Base-by-base conservation (phyloP, 129 eudicot genomes). In the Glebionis coronaria region DNA sequence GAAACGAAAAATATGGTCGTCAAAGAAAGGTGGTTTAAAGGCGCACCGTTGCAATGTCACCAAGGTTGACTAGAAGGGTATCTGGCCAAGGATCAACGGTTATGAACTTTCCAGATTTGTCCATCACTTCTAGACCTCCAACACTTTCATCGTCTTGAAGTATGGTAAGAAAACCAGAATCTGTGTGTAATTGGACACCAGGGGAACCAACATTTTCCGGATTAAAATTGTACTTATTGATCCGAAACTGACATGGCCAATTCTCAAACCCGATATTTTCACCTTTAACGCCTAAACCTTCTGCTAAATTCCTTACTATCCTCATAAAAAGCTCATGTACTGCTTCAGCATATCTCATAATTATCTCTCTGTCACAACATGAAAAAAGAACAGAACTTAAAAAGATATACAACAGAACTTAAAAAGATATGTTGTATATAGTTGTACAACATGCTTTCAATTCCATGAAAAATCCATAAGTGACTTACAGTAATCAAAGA, bases 41-140 rank as follows among this genome's bases (percentile, higher is more conserved):
- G 80, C 89, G 54, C 56, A 92, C 96, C 12, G 79, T 63, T 13
- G 84, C 96, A 51, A 83, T 59, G 65, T 92, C 98, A 4, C 98
- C 98, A 12, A 92, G 82, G 71, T 85, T 88, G 65, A 92, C 89
- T 9, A 84, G 72, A 68, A 92, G 91, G 20, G 95, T 78, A 8
- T 73, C 85, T 0, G 89, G 90, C 76, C 78, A 82, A 20, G 98
- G 98, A 61, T 88, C 84, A 10, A 92, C 80, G 0, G 96, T 67
- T 44, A 77, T 31, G n/a, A 75, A 88, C 42, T 67, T 46, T 0
- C 90, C 95, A 1, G 82, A 78, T 25, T 29, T 71, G 67, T 78
- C 51, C 91, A 88, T 83, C 5, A 88, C 95, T 81, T 92, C 89
- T 9, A 92, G 89, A n/a, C 96, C 98, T 14, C 96, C 96, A 42